phyloP scores from a whole-genome alignment of 2,329 filamentous ascomycete genomes.

The Dothistroma pini region DNA sequence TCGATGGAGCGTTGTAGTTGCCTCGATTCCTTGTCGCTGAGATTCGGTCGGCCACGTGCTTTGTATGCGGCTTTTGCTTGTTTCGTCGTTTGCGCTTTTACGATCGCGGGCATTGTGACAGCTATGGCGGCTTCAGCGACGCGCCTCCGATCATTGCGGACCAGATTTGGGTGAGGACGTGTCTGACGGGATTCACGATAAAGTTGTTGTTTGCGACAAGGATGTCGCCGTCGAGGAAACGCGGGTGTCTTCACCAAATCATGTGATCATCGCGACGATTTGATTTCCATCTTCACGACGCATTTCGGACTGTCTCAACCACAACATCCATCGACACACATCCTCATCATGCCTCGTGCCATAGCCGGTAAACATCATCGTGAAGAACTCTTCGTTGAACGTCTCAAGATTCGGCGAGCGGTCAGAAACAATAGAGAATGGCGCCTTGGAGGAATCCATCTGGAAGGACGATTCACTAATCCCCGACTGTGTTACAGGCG shows the following conservation, averaged over 20 bases:
- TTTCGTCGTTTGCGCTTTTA: slow-evolving; percentile 32
- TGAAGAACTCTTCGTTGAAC: background rate
- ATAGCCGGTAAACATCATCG: slow-evolving; percentile 19
- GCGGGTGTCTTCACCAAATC: background rate
- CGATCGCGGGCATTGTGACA: slow-evolving; percentile 19
- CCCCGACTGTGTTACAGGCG: slow-evolving; percentile 45
- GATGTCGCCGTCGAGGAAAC: background rate
- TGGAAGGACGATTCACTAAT: background rate
- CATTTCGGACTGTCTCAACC: background rate
- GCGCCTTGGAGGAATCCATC: background rate
- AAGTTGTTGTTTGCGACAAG: background rate
- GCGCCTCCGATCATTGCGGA: background rate
- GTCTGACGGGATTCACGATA: background rate
- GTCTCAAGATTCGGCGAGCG: background rate
- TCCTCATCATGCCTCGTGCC: slow-evolving; percentile 26
- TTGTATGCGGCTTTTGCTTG: slow-evolving; percentile 39
- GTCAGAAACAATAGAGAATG: background rate
- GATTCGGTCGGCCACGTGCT: slow-evolving; percentile 29
- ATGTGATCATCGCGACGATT: background rate
- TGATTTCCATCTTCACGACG: background rate
- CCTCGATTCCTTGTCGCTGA: slow-evolving; percentile 33
- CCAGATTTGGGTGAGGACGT: background rate
- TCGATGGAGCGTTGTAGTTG: slow-evolving; percentile 34
- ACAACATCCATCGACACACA: background rate
- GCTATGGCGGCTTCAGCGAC: background rate